Evolutionary conservation across 2,329 filamentous ascomycete genomes (phyloP).

Genomic region (Cytospora piceicola): DNA sequence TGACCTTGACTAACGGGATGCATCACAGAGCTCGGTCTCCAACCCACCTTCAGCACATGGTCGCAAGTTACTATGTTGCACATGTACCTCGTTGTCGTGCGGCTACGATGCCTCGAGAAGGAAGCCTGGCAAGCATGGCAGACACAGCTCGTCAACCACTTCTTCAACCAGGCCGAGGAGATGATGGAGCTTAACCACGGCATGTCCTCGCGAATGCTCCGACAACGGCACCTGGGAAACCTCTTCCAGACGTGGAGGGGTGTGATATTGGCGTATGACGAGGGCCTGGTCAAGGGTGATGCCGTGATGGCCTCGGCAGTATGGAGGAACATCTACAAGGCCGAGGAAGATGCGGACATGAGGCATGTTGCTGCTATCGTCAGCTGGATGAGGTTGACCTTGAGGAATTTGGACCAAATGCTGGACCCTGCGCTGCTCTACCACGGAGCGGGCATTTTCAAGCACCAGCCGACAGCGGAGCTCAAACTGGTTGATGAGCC

Average conservation of each 20-base stretch:
- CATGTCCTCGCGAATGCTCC: conserved; percentile 60
- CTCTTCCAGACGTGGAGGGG: conserved; percentile 93
- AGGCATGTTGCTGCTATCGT: conserved; percentile 58
- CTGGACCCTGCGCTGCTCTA: conserved; percentile 48
- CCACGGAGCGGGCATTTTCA: conserved; percentile 46
- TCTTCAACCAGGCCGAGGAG: conserved; percentile 87
- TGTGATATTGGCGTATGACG: conserved; percentile 80
- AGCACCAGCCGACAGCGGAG: conserved; percentile 45
- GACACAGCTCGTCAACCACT: conserved; percentile 90
- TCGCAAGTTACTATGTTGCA: conserved; percentile 95
- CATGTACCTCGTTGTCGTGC: conserved; percentile 87
- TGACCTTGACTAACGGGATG: conserved; percentile 12
- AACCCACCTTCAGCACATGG: conserved; percentile 93
- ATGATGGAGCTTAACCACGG: conserved; percentile 82
- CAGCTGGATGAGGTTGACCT: conserved; percentile 56
- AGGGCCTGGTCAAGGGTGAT: conserved; percentile 77
- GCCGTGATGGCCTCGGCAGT: conserved; percentile 79
- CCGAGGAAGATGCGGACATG: conserved; percentile 54
- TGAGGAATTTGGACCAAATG: conserved; percentile 54
- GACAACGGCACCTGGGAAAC: conserved; percentile 77
- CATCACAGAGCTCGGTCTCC: conserved; percentile 70
- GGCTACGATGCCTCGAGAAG: conserved; percentile 76
- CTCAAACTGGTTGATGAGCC: conserved; percentile 47
- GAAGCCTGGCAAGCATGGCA: conserved; percentile 77
- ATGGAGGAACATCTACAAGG: conserved; percentile 94